Evolutionary conservation across 2,329 filamentous ascomycete species (phyloP), one percentile per base, ranked within the genome.

Genomic region (Sporothrix luriei): DNA sequence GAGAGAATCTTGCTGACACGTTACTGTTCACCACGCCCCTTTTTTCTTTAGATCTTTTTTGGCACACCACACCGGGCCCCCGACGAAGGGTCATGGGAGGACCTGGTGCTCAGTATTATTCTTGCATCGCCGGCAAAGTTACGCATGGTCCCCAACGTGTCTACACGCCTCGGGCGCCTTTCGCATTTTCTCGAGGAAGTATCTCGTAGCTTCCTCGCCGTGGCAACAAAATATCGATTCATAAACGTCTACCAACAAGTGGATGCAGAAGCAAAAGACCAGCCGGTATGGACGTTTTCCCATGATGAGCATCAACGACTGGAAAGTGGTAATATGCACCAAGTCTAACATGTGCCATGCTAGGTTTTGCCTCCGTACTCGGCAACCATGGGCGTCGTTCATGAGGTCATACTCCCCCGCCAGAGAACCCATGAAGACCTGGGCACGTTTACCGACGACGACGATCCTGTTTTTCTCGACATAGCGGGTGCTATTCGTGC

Each of bases 11-110:
- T 6, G 19, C 62, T 65, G 19, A 65, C 62, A 51, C 21, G 13
- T 49, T n/a, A 19, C 11, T 61, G 33, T 43, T 61, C 43, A 43
- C n/a, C 11, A 10, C 19, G 4, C 55, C 55, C 33, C 33, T 10
- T 48, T 19, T 57, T 33, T 19, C 19, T 33, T n/a, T 51, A 65
- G 62, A 21, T 65, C 46, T 65, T 65, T 29, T 65, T 65, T 65
- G 62, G 62, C 6, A 65, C 62, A 51, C 62, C 62, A 11, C 62
- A 65, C 19, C 62, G 62, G 13, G 62, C 62, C 16, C 62, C 38
- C 21, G 62, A 65, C 26, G 62, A 65, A 10, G 62, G 21, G 5
- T 65, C 62, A 19, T 65, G 62, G 62, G 62, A 65, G 19, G 62
- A 65, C 26, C 24, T 65, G 16, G 2, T 65, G 62, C 62, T 65